A percentile compares a stretch with the other conserved stretches of the same genome.
These are phyloP conservation scores for Diplocarpon rosae DNA, from an alignment of 2,329 filamentous ascomycete species.

Conservation along the genomic window DNA sequence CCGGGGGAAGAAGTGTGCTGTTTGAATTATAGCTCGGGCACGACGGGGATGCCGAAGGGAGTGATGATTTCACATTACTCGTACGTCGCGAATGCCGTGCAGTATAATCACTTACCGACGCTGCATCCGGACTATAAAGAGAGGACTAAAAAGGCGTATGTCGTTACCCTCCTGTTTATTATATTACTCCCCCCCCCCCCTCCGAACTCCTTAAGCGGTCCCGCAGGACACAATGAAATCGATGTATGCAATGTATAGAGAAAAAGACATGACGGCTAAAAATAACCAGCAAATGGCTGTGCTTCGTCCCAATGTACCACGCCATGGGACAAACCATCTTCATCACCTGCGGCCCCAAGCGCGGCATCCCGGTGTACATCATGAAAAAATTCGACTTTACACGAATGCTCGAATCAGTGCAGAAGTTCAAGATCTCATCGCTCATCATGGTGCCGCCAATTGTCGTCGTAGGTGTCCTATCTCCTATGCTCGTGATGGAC, in stretches of 20 bases:
- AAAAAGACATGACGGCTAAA: background rate
- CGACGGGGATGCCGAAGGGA: conserved; percentile 75
- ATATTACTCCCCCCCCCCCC: too few relatives aligned
- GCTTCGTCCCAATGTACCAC: conserved; percentile 48
- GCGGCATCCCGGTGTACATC: conserved; percentile 59
- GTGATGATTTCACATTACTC: conserved; percentile 44
- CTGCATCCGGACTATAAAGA: conserved; percentile 44
- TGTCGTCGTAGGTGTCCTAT: conserved; percentile 37
- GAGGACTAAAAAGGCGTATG: conserved; percentile 57
- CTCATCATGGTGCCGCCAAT: conserved; percentile 65
- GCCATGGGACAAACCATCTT: conserved; percentile 63
- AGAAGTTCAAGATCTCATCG: conserved; percentile 57
- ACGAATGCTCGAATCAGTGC: conserved; percentile 56
- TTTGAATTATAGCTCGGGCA: conserved; percentile 75
- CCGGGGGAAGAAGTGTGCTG: conserved; percentile 37
- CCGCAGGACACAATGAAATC: too few relatives aligned
- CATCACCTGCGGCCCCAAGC: conserved; percentile 44
- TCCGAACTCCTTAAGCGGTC: too few relatives aligned
- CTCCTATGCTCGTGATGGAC: background rate
- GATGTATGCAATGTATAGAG: too few relatives aligned
- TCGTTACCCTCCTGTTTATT: too few relatives aligned
- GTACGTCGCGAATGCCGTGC: conserved; percentile 26
- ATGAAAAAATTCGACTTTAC: conserved; percentile 71
- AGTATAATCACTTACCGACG: conserved; percentile 41
- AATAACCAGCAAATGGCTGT: conserved; percentile 17